Evolutionary conservation across 192 early-diverging fungal genomes (phyloP).

Genomic region (Paraglomus occultum): DNA sequence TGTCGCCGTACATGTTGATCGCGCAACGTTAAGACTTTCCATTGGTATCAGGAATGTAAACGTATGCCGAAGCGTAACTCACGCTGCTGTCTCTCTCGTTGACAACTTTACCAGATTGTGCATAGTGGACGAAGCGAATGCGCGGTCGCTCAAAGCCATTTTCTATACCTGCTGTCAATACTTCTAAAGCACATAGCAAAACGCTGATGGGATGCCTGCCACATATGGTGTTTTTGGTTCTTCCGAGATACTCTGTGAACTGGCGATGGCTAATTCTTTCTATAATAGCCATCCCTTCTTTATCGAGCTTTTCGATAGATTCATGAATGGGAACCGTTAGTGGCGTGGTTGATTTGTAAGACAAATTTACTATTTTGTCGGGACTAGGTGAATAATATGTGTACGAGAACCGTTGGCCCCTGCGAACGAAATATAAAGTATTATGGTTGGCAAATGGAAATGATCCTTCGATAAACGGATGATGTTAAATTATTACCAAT

Average conservation of each 20-base stretch:
- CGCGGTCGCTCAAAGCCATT: constrained; percentile 26
- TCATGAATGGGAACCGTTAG: constrained; percentile 62
- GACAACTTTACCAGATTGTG: constrained; percentile 68
- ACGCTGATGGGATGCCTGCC: constrained; percentile 89
- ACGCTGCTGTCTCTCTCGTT: constrained; percentile 20
- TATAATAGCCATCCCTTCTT: constrained; percentile 77
- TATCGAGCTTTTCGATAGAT: constrained; percentile 79
- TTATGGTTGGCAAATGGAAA: background rate
- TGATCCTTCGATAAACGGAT: background rate
- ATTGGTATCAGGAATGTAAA: constrained; percentile 7
- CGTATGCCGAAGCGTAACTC: constrained; percentile 27
- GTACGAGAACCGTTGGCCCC: constrained; percentile 84
- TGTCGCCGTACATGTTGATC: no score
- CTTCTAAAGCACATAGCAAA: constrained; percentile 65
- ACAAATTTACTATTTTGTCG: constrained; percentile 20
- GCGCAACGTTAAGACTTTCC: no score
- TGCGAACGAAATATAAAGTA: constrained; percentile 14
- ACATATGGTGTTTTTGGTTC: constrained; percentile 92
- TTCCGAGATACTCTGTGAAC: constrained; percentile 70
- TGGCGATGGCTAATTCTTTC: constrained; percentile 54
- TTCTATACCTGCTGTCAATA: constrained; percentile 25
- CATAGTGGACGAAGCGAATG: constrained; percentile 79
- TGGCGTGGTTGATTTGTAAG: constrained; percentile 12
- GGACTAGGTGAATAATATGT: constrained; percentile 56
- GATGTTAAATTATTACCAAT: constrained; percentile 60